Evolutionary conservation across 2,329 filamentous ascomycete genomes (phyloP).

Genomic region (Aureobasidium namibiae): DNA sequence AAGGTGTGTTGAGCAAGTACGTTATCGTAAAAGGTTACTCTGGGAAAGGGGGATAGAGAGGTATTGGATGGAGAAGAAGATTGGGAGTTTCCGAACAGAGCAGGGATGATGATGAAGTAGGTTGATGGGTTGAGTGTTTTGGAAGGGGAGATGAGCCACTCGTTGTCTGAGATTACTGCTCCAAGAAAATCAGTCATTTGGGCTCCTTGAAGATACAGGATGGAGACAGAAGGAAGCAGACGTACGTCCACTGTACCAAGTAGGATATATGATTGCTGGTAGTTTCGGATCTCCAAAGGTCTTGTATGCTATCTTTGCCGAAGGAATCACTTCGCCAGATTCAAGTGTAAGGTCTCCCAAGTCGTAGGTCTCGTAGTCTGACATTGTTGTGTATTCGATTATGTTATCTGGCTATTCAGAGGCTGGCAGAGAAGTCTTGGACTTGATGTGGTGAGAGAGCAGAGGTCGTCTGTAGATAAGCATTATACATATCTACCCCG

Average conservation of each 20-base stretch:
- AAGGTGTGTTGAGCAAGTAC: constrained; percentile 58
- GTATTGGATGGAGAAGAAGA: constrained; percentile 61
- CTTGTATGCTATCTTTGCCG: constrained; percentile 68
- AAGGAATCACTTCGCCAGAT: constrained; percentile 51
- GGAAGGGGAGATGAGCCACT: constrained; percentile 62
- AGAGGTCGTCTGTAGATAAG: too few relatives aligned
- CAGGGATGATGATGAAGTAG: constrained; percentile 62
- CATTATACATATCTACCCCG: too few relatives aligned
- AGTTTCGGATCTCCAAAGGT: constrained; percentile 57
- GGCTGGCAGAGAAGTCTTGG: too few relatives aligned
- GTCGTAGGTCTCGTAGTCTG: constrained; percentile 41
- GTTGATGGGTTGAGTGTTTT: constrained; percentile 57
- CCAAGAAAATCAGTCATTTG: constrained; percentile 11
- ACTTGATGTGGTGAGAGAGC: too few relatives aligned
- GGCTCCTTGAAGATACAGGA: not conserved
- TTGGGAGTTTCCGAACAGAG: constrained; percentile 61
- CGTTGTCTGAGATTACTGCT: constrained; percentile 57
- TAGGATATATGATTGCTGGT: constrained; percentile 67
- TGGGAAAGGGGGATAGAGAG: constrained; percentile 49
- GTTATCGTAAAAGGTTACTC: constrained; percentile 60
- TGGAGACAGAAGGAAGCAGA: constrained; percentile 14
- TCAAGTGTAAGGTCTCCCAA: constrained; percentile 45
- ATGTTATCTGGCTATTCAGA: too few relatives aligned
- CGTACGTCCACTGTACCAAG: constrained; percentile 61
- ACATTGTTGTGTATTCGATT: too few relatives aligned